phyloP scores from a whole-genome alignment of 2,329 filamentous ascomycete genomes.

The Tolypocladium tropicale region DNA sequence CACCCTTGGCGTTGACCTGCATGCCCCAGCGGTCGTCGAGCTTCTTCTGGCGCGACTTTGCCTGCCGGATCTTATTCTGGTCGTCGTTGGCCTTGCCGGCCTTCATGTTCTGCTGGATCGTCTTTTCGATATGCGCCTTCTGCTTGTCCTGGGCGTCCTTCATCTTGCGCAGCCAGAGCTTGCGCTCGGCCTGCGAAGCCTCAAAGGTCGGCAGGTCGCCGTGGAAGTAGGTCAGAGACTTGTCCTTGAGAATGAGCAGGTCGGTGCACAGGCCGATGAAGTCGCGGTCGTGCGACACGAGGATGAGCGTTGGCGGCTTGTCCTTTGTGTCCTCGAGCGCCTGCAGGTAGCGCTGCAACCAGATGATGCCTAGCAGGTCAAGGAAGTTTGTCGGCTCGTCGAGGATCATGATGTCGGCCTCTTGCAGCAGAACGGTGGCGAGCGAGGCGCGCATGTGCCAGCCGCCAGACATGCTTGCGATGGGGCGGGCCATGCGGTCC shows the following conservation, averaged over 20 bases:
- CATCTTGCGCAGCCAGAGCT: constrained; percentile 60
- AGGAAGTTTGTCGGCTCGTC: constrained; percentile 86
- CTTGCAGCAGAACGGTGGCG: constrained; percentile 57
- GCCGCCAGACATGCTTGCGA: constrained; percentile 63
- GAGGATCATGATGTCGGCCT: constrained; percentile 67
- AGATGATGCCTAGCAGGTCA: constrained; percentile 73
- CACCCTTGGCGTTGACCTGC: constrained; percentile 60
- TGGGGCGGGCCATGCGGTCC: constrained; percentile 44
- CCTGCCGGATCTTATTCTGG: constrained; percentile 77
- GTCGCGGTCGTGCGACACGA: constrained; percentile 78
- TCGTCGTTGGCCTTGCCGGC: constrained; percentile 69
- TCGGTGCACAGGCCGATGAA: constrained; percentile 72
- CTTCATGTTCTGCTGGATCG: constrained; percentile 63
- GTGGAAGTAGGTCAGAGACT: constrained; percentile 61
- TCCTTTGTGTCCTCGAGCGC: constrained; percentile 36
- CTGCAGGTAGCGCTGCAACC: constrained; percentile 66
- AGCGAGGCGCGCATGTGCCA: constrained; percentile 64
- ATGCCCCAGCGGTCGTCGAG: constrained; percentile 73
- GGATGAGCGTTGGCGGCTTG: constrained; percentile 54
- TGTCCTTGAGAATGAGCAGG: constrained; percentile 64
- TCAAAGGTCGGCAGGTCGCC: constrained; percentile 68
- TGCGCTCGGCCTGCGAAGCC: constrained; percentile 54
- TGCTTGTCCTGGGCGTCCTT: constrained; percentile 76
- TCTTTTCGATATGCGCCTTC: constrained; percentile 69
- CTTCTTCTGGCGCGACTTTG: constrained; percentile 75